phyloP scores from a whole-genome alignment of 495 filamentous ascomycete genomes.

The Xylaria palmicola region DNA sequence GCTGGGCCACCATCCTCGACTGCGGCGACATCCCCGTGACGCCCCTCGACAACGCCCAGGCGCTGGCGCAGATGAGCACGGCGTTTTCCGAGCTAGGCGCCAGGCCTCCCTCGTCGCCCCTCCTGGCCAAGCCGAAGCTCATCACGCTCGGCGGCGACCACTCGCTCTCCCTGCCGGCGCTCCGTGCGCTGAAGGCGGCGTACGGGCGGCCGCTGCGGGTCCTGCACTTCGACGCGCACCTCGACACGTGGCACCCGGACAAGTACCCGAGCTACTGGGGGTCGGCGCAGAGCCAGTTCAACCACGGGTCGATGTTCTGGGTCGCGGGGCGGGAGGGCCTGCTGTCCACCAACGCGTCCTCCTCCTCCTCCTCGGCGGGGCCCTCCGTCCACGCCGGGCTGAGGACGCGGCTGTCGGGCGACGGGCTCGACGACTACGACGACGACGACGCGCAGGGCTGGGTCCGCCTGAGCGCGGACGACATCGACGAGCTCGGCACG shows the following conservation, averaged over 20 bases:
- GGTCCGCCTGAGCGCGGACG: conserved; percentile 63
- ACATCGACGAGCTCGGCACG: conserved; percentile 67
- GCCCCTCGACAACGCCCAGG: conserved; percentile 74
- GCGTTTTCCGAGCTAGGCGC: conserved; percentile 58
- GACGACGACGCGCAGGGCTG: conserved; percentile 64
- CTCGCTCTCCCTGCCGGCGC: conserved; percentile 71
- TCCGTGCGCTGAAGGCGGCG: conserved; percentile 68
- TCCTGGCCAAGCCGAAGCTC: conserved; percentile 56
- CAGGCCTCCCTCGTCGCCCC: conserved; percentile 27
- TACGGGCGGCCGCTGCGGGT: conserved; percentile 72
- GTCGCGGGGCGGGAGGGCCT: conserved; percentile 73
- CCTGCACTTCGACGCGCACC: conserved; percentile 79
- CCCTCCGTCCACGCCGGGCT: conserved; percentile 76
- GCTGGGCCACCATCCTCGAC: conserved; percentile 72
- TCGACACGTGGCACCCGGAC: conserved; percentile 82
- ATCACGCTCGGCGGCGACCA: conserved; percentile 84
- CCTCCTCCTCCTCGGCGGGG: conserved; percentile 45
- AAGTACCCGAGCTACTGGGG: conserved; percentile 76
- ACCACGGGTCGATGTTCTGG: conserved; percentile 85
- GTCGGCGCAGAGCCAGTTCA: conserved; percentile 69
- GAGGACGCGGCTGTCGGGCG: conserved; percentile 67
- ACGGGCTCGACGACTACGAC: conserved; percentile 63
- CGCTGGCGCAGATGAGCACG: conserved; percentile 72
- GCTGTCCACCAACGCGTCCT: conserved; percentile 46
- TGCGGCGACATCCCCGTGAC: conserved; percentile 83